phyloP scores from a whole-genome alignment of 108 stramenopile genomes.

The Cyclostephanos invisitatus region DNA sequence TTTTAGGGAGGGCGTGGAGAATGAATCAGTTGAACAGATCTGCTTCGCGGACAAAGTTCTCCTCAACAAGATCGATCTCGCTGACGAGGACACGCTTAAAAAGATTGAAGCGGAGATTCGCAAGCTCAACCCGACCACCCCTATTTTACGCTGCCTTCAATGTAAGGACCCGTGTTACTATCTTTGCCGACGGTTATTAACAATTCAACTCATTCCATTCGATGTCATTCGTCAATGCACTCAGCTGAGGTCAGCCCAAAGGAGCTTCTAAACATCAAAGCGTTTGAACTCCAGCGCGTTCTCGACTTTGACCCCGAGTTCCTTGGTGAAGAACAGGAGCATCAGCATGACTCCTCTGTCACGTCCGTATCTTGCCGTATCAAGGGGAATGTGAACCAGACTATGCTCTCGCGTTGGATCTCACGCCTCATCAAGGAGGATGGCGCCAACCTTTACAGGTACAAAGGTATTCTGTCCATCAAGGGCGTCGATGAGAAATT shows the following conservation, averaged over 20 bases:
- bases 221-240: not conserved
- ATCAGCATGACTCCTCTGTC: constrained; percentile 78
- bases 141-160: constrained; percentile 45
- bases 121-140: constrained; percentile 63
- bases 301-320: constrained; percentile 89
- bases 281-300: constrained; percentile 80
- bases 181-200: not conserved
- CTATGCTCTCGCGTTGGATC: constrained; percentile 70
- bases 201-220: constrained; percentile 3
- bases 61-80: constrained; percentile 87
- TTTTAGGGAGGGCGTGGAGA: constrained; percentile 72
- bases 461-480: constrained; percentile 92
- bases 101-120: constrained; percentile 52
- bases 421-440: constrained; percentile 68
- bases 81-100: constrained; percentile 39
- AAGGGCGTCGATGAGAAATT: constrained; percentile 85
- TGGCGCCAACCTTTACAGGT: constrained; percentile 90
- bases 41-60: constrained; percentile 87
- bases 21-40: constrained; percentile 96
- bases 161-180: not conserved
- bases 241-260: constrained; percentile 54
- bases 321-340: constrained; percentile 64
- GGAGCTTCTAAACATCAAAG: constrained; percentile 76
- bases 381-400: constrained; percentile 67
- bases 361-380: constrained; percentile 64